phyloP scores from a whole-genome alignment of 805 yeast genomes.

The Candida namnaoensis region DNA sequence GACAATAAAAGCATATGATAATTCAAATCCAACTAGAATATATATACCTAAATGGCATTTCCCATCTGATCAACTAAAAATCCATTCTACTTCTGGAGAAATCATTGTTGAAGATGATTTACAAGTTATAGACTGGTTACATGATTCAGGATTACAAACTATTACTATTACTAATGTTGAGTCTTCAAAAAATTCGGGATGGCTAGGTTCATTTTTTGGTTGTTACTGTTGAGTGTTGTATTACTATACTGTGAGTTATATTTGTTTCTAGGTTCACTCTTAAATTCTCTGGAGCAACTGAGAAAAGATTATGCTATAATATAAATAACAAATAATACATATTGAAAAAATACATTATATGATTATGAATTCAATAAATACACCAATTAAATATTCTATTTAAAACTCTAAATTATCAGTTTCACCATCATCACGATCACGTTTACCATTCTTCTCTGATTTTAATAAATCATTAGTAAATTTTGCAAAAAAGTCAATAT shows the following conservation, averaged over 20 bases:
- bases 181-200: slow-evolving; percentile 1
- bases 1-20: slow-evolving; percentile 27
- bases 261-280: background rate
- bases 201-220: slow-evolving; percentile 2
- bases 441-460: slow-evolving; percentile 38
- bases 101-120: slow-evolving; percentile 40
- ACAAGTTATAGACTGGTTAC: slow-evolving; percentile 68
- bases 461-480: slow-evolving; percentile 51
- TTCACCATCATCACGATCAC: slow-evolving; percentile 28
- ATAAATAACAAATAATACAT: no score
- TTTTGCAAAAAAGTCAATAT: slow-evolving; percentile 53
- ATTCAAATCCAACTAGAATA: slow-evolving; percentile 42
- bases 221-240: slow-evolving; percentile 1
- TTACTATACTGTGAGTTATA: no score
- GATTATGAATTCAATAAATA: no score
- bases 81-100: slow-evolving; percentile 47
- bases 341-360: background rate
- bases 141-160: slow-evolving; percentile 33
- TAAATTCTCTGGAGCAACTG: background rate
- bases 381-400: background rate
- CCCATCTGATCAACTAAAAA: slow-evolving; percentile 35
- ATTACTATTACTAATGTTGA: slow-evolving; percentile 15
- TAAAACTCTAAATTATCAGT: slow-evolving; percentile 11
- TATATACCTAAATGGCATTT: slow-evolving; percentile 72
- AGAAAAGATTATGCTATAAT: no score